phyloP scores from a whole-genome alignment of 345 rosid species.

The Arabis alpina region DNA sequence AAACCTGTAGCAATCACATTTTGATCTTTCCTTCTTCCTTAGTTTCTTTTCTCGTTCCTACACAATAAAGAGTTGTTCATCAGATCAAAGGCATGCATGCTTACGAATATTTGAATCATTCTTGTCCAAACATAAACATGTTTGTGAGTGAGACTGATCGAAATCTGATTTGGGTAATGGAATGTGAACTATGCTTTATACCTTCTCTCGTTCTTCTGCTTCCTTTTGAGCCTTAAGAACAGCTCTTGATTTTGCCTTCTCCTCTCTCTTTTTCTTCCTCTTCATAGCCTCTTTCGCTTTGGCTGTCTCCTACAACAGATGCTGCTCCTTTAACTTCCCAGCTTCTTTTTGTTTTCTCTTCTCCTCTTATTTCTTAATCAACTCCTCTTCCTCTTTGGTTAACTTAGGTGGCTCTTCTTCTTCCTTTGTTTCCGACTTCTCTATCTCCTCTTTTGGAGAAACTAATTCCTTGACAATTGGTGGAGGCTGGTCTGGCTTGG shows the following conservation, averaged over 20 bases:
- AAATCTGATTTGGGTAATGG: neutral
- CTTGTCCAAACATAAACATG: slow-evolving; percentile 15
- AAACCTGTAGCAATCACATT: too few species aligned
- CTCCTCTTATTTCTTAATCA: slow-evolving; percentile 72
- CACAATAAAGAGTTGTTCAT: slow-evolving; percentile 9
- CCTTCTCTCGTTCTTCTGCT: slow-evolving; percentile 82
- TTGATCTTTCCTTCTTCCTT: slow-evolving; percentile 79
- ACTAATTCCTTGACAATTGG: slow-evolving; percentile 39
- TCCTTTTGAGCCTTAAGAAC: slow-evolving; percentile 68
- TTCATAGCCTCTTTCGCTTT: slow-evolving; percentile 83
- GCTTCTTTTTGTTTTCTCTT: slow-evolving; percentile 71
- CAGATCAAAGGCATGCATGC: slow-evolving; percentile 11
- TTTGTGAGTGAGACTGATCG: neutral
- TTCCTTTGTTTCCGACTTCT: slow-evolving; percentile 41
- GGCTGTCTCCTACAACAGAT: slow-evolving; percentile 67
- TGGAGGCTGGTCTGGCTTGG: slow-evolving; percentile 45
- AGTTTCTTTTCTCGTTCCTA: slow-evolving; percentile 86
- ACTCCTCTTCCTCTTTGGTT: slow-evolving; percentile 77
- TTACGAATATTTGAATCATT: too few species aligned
- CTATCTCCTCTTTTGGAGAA: slow-evolving; percentile 50
- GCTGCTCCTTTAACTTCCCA: slow-evolving; percentile 63
- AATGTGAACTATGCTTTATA: too few species aligned
- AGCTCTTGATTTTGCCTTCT: slow-evolving; percentile 79
- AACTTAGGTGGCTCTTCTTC: slow-evolving; percentile 58
- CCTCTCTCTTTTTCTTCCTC: slow-evolving; percentile 73